Percentiles rank a stretch among this genome's conserved stretches.
phyloP scores from a whole-genome alignment of 2,329 filamentous ascomycete species.

The Aspergillus fructus region DNA sequence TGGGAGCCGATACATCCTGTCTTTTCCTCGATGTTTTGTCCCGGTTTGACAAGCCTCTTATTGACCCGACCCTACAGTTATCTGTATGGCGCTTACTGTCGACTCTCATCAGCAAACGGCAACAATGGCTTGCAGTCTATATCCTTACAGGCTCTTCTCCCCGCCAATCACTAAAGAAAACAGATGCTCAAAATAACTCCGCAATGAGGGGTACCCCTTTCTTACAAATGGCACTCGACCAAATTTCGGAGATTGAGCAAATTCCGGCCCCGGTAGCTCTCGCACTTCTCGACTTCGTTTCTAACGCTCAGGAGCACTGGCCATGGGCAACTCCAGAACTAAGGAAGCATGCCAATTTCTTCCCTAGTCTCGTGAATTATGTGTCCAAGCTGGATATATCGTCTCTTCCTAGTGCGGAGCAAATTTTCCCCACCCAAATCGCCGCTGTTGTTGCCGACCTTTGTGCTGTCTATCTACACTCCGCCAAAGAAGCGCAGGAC shows the following conservation, averaged over 20 bases:
- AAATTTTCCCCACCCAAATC: constrained; percentile 65
- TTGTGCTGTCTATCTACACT: constrained; percentile 86
- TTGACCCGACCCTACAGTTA: constrained; percentile 62
- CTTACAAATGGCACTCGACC: constrained; percentile 70
- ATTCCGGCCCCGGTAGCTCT: constrained; percentile 66
- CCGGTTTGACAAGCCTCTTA: constrained; percentile 72
- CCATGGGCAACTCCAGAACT: constrained; percentile 86
- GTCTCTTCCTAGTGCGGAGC: constrained; percentile 45
- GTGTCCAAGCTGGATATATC: constrained; percentile 60
- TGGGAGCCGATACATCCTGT: constrained; percentile 78
- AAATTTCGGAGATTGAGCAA: constrained; percentile 64
- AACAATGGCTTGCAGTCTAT: constrained; percentile 95
- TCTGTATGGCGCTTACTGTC: constrained; percentile 84
- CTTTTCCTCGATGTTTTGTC: constrained; percentile 79
- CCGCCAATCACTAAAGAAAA: constrained; percentile 64
- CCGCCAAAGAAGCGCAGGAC: constrained; percentile 74
- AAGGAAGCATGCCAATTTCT: constrained; percentile 70
- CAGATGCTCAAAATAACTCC: constrained; percentile 50
- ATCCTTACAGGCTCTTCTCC: constrained; percentile 86
- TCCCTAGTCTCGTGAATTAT: constrained; percentile 70
- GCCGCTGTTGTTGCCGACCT: constrained; percentile 84
- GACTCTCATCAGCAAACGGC: constrained; percentile 79
- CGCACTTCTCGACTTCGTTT: constrained; percentile 81
- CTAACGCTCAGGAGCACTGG: constrained; percentile 90
- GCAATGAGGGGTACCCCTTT: constrained; percentile 61